Evolutionary conservation across 352 stramenopile species (phyloP), one percentile per base, ranked within the genome.

Genomic region (Pythium insidiosum): DNA sequence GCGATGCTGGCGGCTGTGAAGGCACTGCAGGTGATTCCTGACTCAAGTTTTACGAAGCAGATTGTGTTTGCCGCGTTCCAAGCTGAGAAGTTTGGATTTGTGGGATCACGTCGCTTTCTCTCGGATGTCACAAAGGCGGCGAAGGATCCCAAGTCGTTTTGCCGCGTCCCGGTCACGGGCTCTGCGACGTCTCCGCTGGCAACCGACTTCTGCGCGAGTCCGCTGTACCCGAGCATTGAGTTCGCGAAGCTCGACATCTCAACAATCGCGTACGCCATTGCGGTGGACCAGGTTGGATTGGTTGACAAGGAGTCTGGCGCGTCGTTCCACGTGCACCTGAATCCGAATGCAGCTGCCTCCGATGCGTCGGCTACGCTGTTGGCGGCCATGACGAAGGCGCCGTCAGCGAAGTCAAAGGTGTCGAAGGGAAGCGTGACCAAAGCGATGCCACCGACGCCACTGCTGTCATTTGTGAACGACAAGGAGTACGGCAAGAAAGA

Each of bases 41-140:
- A 87, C 42, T 68, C 61, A 29, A 58, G 59, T 1, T 76, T 93
- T 12, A 57, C 69, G 42, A 86, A 87, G 54, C 69, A 78, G 47
- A 62, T 93, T 38, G 75, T 90, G 43, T 93, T 93, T 63, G 73
- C 76, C 1, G 63, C 68, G 23, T 93, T 93, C 58, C 77, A 90
- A 43, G 74, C 61, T 5, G 80, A 93, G 40, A 84, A 81, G 21
- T 90, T 73, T 41, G 80, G 80, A 13, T 93, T 93, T 61, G 76
- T 88, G 3, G 80, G 80, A 35, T 93, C 80, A 26, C 71, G 80
- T 15, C 73, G 69, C 38, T 88, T 93, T 49, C 55, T 93, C 3
- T 62, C 65, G 7, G 80, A 93, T 47, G 28, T 90, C 20, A 53
- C 71, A 33, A 58, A 56, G 35, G 83, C 83, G 30, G 66, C 59